A percentile compares a stretch with the other conserved stretches of the same genome.
Conservation (phyloP, 2,329 filamentous ascomycete genomes). For the Exserohilum rostratum region DNA sequence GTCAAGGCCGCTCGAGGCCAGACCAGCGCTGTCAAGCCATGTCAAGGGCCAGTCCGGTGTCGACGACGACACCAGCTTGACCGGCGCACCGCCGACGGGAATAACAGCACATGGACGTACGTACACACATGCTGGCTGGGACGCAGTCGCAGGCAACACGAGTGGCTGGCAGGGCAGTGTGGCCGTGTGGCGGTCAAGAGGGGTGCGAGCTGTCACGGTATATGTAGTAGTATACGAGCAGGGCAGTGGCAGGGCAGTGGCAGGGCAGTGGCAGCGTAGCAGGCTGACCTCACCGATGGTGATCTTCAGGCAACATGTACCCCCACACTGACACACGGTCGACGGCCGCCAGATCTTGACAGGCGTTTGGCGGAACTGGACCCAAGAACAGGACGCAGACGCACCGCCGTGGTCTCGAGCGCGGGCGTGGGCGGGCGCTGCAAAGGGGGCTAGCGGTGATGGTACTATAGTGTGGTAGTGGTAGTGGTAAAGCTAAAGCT, state of each 20-base stretch:
- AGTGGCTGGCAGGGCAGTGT: too few species aligned
- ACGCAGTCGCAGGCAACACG: too few species aligned
- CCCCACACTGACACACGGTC: not conserved
- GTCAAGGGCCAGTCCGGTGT: not conserved
- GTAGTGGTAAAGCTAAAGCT: too few species aligned
- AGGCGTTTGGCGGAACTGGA: not conserved
- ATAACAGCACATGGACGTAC: not conserved
- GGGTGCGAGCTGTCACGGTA: too few species aligned
- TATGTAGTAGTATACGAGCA: conserved; percentile 1
- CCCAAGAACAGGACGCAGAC: not conserved
- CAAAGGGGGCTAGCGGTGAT: not conserved
- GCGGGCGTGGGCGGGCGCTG: too few species aligned
- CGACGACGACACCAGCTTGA: too few species aligned
- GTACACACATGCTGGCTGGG: too few species aligned
- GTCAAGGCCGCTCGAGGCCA: too few species aligned
- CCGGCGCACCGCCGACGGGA: too few species aligned
- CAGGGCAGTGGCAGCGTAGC: too few species aligned
- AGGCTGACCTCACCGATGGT: not conserved
- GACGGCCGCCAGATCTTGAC: conserved; percentile 2
- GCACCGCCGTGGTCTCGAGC: not conserved
- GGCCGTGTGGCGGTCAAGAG: too few species aligned
- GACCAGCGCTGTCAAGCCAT: not conserved
- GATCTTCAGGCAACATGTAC: not conserved
- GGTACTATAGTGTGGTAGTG: not conserved
- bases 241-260: too few species aligned